Percentiles rank a stretch among this genome's conserved stretches.
Conservation (phyloP, 257 asterid species). For the Osmanthus fragrans region DNA sequence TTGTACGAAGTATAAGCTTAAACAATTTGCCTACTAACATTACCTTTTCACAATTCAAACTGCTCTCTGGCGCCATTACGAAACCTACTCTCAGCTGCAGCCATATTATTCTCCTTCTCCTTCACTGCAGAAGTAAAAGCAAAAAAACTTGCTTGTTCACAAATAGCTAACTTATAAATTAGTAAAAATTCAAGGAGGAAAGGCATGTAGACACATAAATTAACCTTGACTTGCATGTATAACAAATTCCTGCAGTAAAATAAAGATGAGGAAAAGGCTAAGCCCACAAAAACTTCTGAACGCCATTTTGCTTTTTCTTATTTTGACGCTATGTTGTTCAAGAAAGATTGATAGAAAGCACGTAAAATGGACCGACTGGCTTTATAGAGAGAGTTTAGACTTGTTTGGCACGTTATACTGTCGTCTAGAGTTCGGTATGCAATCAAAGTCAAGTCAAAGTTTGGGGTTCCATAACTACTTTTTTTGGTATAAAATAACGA, state of each 20-base stretch:
- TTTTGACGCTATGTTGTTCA: slow-evolving; percentile 3
- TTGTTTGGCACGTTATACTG: neutral
- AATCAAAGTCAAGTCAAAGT: slow-evolving; percentile 56
- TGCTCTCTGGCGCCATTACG: slow-evolving; percentile 1
- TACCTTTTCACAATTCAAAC: slow-evolving; percentile 32
- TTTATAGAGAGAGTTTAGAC: slow-evolving; percentile 33
- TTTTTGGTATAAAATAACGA: slow-evolving; percentile 13
- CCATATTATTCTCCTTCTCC: slow-evolving; percentile 29
- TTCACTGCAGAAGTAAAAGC: slow-evolving; percentile 25
- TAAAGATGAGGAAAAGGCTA: slow-evolving; percentile 26
- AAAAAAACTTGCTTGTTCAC: neutral
- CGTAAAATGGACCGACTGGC: slow-evolving; percentile 17
- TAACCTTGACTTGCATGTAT: slow-evolving; percentile 46
- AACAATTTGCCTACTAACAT: neutral
- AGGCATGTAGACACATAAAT: neutral
- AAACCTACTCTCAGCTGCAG: slow-evolving; percentile 20
- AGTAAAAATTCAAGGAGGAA: neutral
- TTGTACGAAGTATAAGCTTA: neutral
- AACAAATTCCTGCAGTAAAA: slow-evolving; percentile 23
- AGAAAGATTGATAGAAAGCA: slow-evolving; percentile 19
- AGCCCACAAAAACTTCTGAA: slow-evolving; percentile 21
- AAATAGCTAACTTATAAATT: neutral
- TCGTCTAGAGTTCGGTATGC: neutral
- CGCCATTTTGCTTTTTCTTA: slow-evolving; percentile 23
- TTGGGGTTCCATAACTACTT: slow-evolving; percentile 37